These are phyloP conservation scores for Posidonia australis DNA, from an alignment of 106 monocot species.

Conservation along the genomic window DNA sequence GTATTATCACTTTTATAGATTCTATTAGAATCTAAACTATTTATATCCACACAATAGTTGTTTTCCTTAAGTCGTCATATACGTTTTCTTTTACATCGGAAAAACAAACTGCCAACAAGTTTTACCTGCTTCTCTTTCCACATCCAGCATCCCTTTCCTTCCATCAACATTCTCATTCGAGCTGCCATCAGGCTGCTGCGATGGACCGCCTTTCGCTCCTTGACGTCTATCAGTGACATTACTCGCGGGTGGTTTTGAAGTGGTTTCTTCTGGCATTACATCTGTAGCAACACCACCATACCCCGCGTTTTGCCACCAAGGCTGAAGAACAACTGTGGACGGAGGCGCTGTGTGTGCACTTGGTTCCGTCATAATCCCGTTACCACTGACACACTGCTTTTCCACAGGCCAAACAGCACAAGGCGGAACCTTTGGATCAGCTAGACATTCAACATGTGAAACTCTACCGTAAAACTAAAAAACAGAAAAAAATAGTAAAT, in stretches of 20 bases:
- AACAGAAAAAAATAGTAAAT: too few relatives aligned
- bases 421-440: too few relatives aligned
- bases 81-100: not conserved
- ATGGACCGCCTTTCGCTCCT: not conserved
- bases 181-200: not conserved
- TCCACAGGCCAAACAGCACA: not conserved
- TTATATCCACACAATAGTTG: not conserved
- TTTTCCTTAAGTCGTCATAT: not conserved
- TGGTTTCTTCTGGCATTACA: not conserved
- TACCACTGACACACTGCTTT: not conserved
- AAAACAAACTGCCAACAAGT: not conserved
- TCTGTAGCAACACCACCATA: not conserved
- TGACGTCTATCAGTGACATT: not conserved
- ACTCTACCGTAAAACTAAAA: too few relatives aligned
- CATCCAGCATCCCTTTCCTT: not conserved
- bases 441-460: too few relatives aligned
- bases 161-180: not conserved
- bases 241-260: not conserved
- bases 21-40: too few relatives aligned
- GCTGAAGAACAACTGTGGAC: not conserved
- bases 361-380: not conserved
- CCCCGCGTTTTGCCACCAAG: not conserved
- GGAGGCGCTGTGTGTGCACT: not conserved
- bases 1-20: too few relatives aligned
- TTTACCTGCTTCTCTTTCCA: slow-evolving; percentile 2